phyloP scores from a whole-genome alignment of 306 rosid species.

The Amphicarpaea edgeworthii region DNA sequence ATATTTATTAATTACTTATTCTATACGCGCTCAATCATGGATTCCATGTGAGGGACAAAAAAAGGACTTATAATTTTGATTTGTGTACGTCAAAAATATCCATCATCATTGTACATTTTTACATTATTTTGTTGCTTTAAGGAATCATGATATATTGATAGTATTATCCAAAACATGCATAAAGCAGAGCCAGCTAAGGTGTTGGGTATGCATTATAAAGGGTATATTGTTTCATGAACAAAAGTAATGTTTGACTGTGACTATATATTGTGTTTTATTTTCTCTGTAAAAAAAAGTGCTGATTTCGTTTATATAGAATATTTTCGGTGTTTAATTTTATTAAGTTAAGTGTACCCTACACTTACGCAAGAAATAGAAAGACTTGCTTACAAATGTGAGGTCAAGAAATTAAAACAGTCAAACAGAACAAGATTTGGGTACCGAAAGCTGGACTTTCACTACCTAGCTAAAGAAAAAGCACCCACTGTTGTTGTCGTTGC shows the following conservation, averaged over 20 bases:
- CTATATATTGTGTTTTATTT: neutral
- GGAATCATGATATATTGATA: neutral
- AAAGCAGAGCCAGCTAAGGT: conserved; percentile 25
- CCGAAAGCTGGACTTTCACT: conserved; percentile 43
- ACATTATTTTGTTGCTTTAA: neutral
- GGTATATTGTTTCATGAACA: conserved; percentile 1
- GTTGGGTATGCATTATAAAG: conserved; percentile 40
- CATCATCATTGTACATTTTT: neutral
- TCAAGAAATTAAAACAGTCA: neutral
- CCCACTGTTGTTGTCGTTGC: neutral
- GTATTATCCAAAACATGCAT: conserved; percentile 4
- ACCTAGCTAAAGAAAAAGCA: conserved; percentile 7
- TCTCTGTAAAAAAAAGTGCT: neutral
- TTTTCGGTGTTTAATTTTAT: neutral
- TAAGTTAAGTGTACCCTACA: conserved; percentile 1
- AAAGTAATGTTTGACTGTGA: conserved; percentile 42
- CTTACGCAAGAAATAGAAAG: conserved; percentile 14
- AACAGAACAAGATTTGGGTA: conserved; percentile 27
- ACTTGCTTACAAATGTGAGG: neutral
- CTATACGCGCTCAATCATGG: neutral
- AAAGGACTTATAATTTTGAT: neutral
- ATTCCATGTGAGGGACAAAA: neutral
- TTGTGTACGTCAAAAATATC: conserved; percentile 3
- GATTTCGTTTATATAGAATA: neutral
- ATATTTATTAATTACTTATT: neutral